These are phyloP conservation scores for Fraxinus dipetala DNA, from an alignment of 305 asterid genomes.

Conservation along the genomic window DNA sequence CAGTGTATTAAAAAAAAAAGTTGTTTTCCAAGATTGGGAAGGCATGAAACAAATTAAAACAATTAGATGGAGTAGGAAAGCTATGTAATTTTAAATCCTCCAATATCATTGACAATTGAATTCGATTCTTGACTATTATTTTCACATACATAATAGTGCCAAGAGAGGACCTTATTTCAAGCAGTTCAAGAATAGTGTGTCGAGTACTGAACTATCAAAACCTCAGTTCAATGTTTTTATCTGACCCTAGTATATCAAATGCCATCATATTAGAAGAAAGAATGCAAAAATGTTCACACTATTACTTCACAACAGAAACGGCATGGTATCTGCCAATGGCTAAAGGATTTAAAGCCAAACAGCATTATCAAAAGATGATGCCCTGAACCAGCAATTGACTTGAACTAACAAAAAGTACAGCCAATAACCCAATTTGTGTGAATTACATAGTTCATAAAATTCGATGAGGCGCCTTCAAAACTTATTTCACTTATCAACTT, in stretches of 20 bases:
- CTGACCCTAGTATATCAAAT: background rate
- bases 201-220: background rate
- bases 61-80: background rate
- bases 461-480: background rate
- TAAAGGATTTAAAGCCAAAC: background rate
- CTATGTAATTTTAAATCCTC: background rate
- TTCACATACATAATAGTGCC: background rate
- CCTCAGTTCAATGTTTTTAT: background rate
- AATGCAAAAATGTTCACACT: background rate
- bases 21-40: background rate
- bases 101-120: background rate
- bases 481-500: constrained; percentile 23
- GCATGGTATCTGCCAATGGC: background rate
- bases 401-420: background rate
- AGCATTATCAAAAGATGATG: background rate
- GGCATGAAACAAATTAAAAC: background rate
- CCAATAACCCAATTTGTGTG: background rate
- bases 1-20: background rate
- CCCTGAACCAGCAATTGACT: background rate
- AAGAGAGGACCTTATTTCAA: background rate
- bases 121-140: background rate
- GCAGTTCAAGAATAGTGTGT: background rate
- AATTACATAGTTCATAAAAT: background rate
- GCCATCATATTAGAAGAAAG: background rate
- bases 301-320: background rate